Evolutionary conservation across 768 basidiomycete species (phyloP).

Genomic region (Lactarius tabidus): DNA sequence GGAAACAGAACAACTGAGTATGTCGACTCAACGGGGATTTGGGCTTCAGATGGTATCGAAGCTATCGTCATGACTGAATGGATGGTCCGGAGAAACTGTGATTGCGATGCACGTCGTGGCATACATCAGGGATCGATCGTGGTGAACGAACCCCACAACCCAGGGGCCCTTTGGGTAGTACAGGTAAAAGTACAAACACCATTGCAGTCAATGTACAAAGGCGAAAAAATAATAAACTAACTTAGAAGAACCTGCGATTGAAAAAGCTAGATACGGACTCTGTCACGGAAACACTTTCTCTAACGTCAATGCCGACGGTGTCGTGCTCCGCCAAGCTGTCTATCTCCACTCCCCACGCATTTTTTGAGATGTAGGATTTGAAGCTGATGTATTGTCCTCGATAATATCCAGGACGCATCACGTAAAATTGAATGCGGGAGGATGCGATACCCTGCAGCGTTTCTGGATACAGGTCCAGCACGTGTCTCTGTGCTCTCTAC

Average conservation of each 20-base stretch:
- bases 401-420: constrained; percentile 10
- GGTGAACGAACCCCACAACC: not conserved
- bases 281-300: constrained; percentile 11
- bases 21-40: not conserved
- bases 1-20: not conserved
- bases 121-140: not conserved
- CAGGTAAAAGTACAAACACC: not conserved
- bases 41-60: too few species aligned
- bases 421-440: constrained; percentile 21
- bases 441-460: constrained; percentile 12
- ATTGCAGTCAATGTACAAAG: not conserved
- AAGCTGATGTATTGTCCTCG: constrained; percentile 10
- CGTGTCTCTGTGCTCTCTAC: constrained; percentile 16
- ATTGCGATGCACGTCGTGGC: not conserved
- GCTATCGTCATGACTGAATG: not conserved
- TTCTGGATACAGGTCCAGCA: constrained; percentile 13
- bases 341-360: constrained; percentile 9
- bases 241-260: constrained; percentile 15
- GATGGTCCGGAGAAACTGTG: not conserved
- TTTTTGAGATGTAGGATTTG: constrained; percentile 17
- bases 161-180: constrained; percentile 1
- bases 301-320: constrained; percentile 14
- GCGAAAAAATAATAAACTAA: not conserved
- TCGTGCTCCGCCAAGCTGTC: constrained; percentile 20
- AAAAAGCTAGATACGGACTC: constrained; percentile 22